Base-by-base conservation (phyloP, 1,139 yeast genomes). In the Hemisphaericaspora xylofermentans region DNA sequence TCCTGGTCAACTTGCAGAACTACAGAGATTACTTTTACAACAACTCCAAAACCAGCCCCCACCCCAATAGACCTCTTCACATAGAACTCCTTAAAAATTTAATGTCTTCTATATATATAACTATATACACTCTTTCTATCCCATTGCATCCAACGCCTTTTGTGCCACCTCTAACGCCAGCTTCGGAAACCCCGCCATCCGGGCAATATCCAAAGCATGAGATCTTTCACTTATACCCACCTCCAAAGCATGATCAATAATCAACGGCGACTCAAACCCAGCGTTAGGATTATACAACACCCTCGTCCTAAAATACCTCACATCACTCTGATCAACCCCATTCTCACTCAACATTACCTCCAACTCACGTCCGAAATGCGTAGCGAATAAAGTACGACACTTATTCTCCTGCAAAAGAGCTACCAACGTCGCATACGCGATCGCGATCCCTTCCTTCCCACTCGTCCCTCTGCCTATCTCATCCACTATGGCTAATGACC, bases 381-480 rank as follows among this genome's bases (percentile, higher is more conserved):
- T 93, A 1, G 98, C 97, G 68, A 93, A 93, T 13, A 93, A 66
- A 0, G 94, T 78, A 17, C 95, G 73, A 51, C 96, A 84, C 50
- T 77, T 71, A 51, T 84, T 87, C 1, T 60, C 63, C 7, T 66
- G 60, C 12, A 79, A 54, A 39, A 93, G 62, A 53, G 83, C 78
- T 29, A 76, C 60, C 36, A 93, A 64, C 0, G 95, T 77, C 0
- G 96, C 94, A 65, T 75, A 89, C 0, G 98, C 97, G 43, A 93
- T 82, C 0, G 97, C 87, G 7, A 88, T 70, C 1, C 98, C 98
- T 63, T 93, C 98, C 41, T 72, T 71, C 0, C 91, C 85, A 47
- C 96, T 86, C 0, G 98, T 93, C 0, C 98, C 98, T 45, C 98
- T 71, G 0, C 98, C 98, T n/a, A 93, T 83, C 54, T 93, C 98